Evolutionary conservation across 768 basidiomycete species (phyloP), one percentile per base, ranked within the genome.

Genomic region (Gymnopilus dilepis): DNA sequence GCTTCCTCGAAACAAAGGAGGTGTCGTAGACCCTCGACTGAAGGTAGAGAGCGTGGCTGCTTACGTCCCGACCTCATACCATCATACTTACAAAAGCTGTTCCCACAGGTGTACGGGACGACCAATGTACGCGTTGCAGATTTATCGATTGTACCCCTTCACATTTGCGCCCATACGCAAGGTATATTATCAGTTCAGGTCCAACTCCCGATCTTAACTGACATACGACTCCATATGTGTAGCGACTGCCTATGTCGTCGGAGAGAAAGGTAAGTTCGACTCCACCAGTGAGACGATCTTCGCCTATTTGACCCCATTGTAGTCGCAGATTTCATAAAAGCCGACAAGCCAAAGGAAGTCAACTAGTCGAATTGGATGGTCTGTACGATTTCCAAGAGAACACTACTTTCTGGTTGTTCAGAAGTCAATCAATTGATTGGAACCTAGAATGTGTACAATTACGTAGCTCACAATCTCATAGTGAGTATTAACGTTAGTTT

Each of bases 41-140:
- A 82, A 80, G 72, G 82, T 78, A 34, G 19, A 33, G 9, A 22
- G 8, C 26, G 24, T 11, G 2, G 24, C n/a, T n/a, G n/a, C n/a
- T n/a, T n/a, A n/a, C n/a, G n/a, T n/a, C n/a, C n/a, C n/a, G n/a
- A n/a, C n/a, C n/a, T n/a, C n/a, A n/a, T n/a, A n/a, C n/a, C n/a
- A n/a, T n/a, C n/a, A n/a, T n/a, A n/a, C n/a, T n/a, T n/a, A n/a
- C n/a, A n/a, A n/a, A n/a, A n/a, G n/a, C n/a, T n/a, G n/a, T n/a
- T 21, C 4, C 51, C 42, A 22, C 42, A 81, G 79, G 85, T 87
- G 0, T 86, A 86, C 61, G 85, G 84, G 0, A 85, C 85, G 4
- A 75, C 69, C 45, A 86, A 86, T 61, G 56, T 87, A n/a, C 78
- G 86, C 9, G 79, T 87, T 4, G 82, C 77, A 15, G 84, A 86